A percentile compares a stretch with the other conserved stretches of the same genome.
These are phyloP conservation scores for Ensete ventricosum DNA, from an alignment of 176 grass and related monocot genomes.

Conservation along the genomic window DNA sequence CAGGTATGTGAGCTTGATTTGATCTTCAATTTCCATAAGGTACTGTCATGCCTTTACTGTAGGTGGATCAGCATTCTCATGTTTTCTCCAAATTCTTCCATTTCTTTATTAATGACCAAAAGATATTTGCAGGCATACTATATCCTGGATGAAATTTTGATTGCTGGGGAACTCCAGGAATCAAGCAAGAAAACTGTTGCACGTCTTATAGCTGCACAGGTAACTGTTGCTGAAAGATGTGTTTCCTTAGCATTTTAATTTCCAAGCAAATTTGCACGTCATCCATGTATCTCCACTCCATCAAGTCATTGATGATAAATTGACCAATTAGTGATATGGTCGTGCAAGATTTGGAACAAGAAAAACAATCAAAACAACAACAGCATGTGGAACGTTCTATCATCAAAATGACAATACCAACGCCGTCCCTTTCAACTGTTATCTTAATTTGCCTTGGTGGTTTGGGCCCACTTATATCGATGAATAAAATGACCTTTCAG, in stretches of 20 bases:
- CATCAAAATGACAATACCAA: too few relatives aligned
- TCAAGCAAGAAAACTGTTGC: slow-evolving; percentile 69
- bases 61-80: neutral
- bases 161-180: slow-evolving; percentile 76
- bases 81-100: neutral
- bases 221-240: slow-evolving; percentile 12
- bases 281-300: neutral
- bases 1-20: slow-evolving; percentile 68
- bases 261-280: neutral
- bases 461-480: too few relatives aligned
- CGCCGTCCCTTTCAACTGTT: too few relatives aligned
- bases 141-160: slow-evolving; percentile 68
- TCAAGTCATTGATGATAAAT: neutral
- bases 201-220: slow-evolving; percentile 63
- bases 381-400: too few relatives aligned
- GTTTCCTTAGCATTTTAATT: neutral
- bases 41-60: neutral
- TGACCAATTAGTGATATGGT: too few relatives aligned
- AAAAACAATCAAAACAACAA: too few relatives aligned
- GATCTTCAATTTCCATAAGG: slow-evolving; percentile 81
- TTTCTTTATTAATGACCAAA: neutral
- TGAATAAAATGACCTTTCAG: too few relatives aligned
- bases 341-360: too few relatives aligned
- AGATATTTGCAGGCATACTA: slow-evolving; percentile 45
- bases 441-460: too few relatives aligned